Evolutionary conservation across 768 basidiomycete genomes (phyloP), one percentile per base, ranked within the genome.

Genomic region (Phanerodontia chrysosporium): DNA sequence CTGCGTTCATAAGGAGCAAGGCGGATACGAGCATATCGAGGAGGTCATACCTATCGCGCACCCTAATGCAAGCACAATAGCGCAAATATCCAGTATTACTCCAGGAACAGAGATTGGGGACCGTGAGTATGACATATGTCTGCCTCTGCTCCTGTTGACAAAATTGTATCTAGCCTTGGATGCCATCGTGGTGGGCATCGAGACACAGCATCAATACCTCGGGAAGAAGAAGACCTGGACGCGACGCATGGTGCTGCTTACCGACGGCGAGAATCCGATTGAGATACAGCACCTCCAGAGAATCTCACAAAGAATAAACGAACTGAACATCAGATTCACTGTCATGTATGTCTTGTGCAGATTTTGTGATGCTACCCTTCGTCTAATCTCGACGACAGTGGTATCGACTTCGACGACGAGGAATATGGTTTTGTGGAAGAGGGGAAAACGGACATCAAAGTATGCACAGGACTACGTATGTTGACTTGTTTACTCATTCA

Each of bases 331-430:
- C 36, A 70, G 74, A 12, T 66, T 95, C 46, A 83, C 84, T 2
- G 75, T 97, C 55, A 78, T 97, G 95, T 96, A 65, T 62, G 83
- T 73, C 44, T 32, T 21, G 25, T 21, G 5, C 49, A 22, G 22
- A 21, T 16, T 3, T 30, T 16, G 2, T 36, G 4, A 12, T 29
- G 13, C 7, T 2, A 51, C n/a, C 46, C 28, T 7, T 32, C 21
- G 16, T n/a, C 7, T 22, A 32, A 5, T n/a, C 29, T 14, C 1
- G 16, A 10, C 6, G 22, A 32, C 64, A 95, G 93, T n/a, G 93
- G 94, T 5, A 80, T 94, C 45, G 91, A 94, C 71, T 95, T 96
- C 72, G 91, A 85, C 61, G 90, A 93, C 65, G 84, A 86, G 36
- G 82, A 84, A 21, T 72, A 81, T 13, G 81, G 73, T 0, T 89